phyloP scores from a whole-genome alignment of 164 flowering plant species.

The Piper longum region DNA sequence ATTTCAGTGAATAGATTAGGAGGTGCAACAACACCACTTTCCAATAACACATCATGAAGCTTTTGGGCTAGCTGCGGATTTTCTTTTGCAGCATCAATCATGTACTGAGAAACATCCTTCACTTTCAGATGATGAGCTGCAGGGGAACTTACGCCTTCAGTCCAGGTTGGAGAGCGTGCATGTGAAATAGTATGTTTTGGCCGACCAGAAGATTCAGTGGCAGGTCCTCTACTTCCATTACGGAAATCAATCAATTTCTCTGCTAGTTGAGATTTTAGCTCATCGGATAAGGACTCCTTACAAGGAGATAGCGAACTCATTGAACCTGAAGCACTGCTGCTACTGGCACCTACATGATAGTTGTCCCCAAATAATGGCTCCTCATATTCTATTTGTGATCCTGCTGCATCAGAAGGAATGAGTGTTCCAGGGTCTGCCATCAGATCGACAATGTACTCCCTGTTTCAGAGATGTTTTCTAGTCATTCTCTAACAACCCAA shows the following conservation, averaged over 20 bases:
- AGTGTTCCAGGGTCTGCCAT: constrained; percentile 97
- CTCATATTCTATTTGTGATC: constrained; percentile 38
- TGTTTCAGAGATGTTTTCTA: constrained; percentile 14
- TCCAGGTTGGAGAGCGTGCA: constrained; percentile 94
- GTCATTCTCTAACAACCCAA: background rate
- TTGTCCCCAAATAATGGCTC: constrained; percentile 36
- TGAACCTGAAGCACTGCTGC: constrained; percentile 43
- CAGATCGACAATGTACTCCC: constrained; percentile 94
- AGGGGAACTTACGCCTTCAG: constrained; percentile 89
- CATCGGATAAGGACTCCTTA: constrained; percentile 9
- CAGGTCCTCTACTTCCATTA: constrained; percentile 7
- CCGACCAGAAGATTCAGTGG: constrained; percentile 6
- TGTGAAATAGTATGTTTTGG: constrained; percentile 34
- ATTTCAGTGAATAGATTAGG: constrained; percentile 65
- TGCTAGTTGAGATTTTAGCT: constrained; percentile 10
- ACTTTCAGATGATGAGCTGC: constrained; percentile 79
- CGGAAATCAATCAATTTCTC: constrained; percentile 6
- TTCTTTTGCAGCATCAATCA: constrained; percentile 96
- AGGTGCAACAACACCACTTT: constrained; percentile 94
- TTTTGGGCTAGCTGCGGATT: constrained; percentile 92
- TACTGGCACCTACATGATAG: constrained; percentile 36
- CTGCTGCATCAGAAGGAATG: constrained; percentile 80
- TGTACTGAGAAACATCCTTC: constrained; percentile 89
- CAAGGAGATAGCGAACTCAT: constrained; percentile 19
- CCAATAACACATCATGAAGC: constrained; percentile 87